Conservation (phyloP, 495 filamentous ascomycete genomes). For the Thermochaetoides thermophila region DNA sequence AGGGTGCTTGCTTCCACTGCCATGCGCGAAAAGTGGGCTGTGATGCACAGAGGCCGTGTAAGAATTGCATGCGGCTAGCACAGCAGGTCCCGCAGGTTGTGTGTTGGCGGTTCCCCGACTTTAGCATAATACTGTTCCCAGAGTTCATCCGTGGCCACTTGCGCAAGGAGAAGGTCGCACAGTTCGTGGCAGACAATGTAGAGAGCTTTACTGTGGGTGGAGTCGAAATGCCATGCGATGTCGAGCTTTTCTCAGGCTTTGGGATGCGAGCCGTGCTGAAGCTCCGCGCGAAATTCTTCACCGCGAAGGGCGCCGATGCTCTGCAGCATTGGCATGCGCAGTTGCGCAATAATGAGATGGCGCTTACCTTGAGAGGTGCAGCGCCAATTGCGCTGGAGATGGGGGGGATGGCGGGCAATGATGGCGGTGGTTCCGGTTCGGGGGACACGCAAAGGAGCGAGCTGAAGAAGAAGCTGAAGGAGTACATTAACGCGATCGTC, state of each 20-base stretch:
- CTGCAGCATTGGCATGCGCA: conserved; percentile 30
- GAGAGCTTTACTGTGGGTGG: conserved; percentile 22
- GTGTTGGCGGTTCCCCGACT: conserved; percentile 34
- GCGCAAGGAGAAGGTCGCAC: conserved; percentile 25
- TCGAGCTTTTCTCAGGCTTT: conserved; percentile 33
- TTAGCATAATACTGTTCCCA: conserved; percentile 29
- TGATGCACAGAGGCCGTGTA: conserved; percentile 31
- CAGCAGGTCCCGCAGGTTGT: conserved; percentile 28
- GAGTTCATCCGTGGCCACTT: conserved; percentile 34
- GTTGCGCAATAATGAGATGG: conserved; percentile 16
- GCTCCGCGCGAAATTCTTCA: conserved; percentile 32
- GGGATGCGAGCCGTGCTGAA: conserved; percentile 15
- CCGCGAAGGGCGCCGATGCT: conserved; percentile 27
- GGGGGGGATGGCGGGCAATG: background rate
- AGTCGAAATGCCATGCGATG: conserved; percentile 20
- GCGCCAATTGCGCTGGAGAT: conserved; percentile 32
- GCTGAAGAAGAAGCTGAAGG: conserved; percentile 22
- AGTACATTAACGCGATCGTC: conserved; percentile 31
- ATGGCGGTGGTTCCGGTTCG: background rate
- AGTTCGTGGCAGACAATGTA: conserved; percentile 29
- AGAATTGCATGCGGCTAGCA: conserved; percentile 31
- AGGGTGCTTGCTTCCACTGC: conserved; percentile 36
- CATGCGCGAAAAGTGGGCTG: conserved; percentile 33
- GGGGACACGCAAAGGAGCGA: conserved; percentile 17
- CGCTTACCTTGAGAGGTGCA: conserved; percentile 21